A percentile compares a stretch with the other conserved stretches of the same genome.
Evolutionary conservation across 148 eudicot genomes (phyloP).

Genomic region (Diospyros kaki): DNA sequence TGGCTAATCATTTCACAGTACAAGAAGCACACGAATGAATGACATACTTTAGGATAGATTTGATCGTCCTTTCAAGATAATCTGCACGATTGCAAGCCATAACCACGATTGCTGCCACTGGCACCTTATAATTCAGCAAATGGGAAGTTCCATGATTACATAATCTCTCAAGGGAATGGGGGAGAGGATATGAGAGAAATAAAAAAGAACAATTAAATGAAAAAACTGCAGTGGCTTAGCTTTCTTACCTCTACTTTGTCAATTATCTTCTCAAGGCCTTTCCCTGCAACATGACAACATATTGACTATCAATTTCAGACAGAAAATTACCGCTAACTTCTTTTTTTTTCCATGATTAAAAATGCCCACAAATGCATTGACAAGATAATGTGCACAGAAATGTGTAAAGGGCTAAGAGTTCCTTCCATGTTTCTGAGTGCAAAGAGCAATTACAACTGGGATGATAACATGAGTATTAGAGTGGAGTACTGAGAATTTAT

Average conservation of each 20-base stretch:
- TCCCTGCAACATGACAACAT: slow-evolving; percentile 46
- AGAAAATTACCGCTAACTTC: too few relatives aligned
- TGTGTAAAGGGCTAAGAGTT: neutral
- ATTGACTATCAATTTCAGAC: neutral
- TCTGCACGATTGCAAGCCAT: slow-evolving; percentile 99
- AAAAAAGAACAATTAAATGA: neutral
- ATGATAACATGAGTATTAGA: neutral
- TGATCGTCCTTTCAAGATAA: slow-evolving; percentile 84
- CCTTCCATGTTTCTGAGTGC: neutral
- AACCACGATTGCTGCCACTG: slow-evolving; percentile 90
- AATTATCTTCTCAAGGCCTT: slow-evolving; percentile 48
- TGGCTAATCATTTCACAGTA: neutral
- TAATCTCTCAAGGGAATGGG: slow-evolving; percentile 9
- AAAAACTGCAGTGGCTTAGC: slow-evolving; percentile 7
- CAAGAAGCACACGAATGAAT: neutral
- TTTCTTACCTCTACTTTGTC: slow-evolving; percentile 65
- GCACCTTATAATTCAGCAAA: slow-evolving; percentile 52
- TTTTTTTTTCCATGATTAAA: too few relatives aligned
- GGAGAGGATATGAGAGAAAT: neutral
- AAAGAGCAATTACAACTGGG: neutral
- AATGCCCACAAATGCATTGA: too few relatives aligned
- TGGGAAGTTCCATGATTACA: neutral
- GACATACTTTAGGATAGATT: slow-evolving; percentile 79
- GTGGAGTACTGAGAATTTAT: neutral
- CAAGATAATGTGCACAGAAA: too few relatives aligned